Conservation (phyloP, 2,329 filamentous ascomycete genomes). For the Rhexocercosporidium sp. region DNA sequence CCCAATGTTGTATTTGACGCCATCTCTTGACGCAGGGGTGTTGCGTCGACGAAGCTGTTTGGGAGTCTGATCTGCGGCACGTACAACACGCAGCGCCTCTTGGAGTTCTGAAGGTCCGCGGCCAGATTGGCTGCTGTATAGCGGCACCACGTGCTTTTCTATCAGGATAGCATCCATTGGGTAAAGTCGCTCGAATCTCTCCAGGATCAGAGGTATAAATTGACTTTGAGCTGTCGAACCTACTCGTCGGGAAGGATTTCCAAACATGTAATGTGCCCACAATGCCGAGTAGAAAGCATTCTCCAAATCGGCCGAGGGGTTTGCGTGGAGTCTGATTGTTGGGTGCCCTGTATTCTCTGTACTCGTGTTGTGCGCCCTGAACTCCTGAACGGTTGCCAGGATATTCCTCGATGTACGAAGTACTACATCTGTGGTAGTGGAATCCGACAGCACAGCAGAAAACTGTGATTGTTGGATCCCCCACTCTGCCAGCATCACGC, state of each 20-base stretch:
- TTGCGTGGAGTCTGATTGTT: slow-evolving; percentile 38
- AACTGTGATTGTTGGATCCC: slow-evolving; percentile 49
- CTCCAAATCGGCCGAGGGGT: slow-evolving; percentile 43
- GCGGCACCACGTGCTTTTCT: slow-evolving; percentile 44
- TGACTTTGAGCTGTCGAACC: slow-evolving; percentile 36
- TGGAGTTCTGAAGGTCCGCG: slow-evolving; percentile 46
- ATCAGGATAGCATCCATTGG: slow-evolving; percentile 47
- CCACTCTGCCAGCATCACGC: slow-evolving; percentile 58
- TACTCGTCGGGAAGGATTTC: slow-evolving; percentile 30
- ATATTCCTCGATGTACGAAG: slow-evolving; percentile 83
- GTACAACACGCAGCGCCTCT: slow-evolving; percentile 59
- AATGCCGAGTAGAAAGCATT: slow-evolving; percentile 47
- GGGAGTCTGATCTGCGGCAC: slow-evolving; percentile 59
- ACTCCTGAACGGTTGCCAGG: slow-evolving; percentile 68
- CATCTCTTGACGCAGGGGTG: slow-evolving; percentile 33
- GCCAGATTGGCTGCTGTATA: slow-evolving; percentile 41
- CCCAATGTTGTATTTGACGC: slow-evolving; percentile 73
- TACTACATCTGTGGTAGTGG: slow-evolving; percentile 69
- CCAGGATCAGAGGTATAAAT: slow-evolving; percentile 44
- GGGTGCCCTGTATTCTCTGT: slow-evolving; percentile 44
- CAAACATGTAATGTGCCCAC: slow-evolving; percentile 46
- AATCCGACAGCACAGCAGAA: slow-evolving; percentile 65
- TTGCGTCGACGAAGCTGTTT: slow-evolving; percentile 49
- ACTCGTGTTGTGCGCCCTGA: slow-evolving; percentile 42
- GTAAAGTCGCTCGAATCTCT: slow-evolving; percentile 44